phyloP scores from a whole-genome alignment of 176 grass and related monocot species.

The Areca catechu region DNA sequence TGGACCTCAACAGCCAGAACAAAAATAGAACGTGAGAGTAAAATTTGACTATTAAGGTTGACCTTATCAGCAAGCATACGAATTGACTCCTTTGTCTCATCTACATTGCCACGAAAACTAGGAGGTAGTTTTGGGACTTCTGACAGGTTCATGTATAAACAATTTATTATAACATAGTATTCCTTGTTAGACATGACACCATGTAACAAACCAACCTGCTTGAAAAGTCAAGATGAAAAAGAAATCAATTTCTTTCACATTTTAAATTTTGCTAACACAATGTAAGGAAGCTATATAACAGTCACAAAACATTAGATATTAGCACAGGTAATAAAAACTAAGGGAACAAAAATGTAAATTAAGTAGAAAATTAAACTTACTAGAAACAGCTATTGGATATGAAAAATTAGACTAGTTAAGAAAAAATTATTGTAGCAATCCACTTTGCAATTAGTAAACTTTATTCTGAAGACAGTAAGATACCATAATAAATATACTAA shows the following conservation, averaged over 20 bases:
- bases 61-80: conserved; percentile 92
- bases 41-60: conserved; percentile 66
- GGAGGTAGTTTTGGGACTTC: conserved; percentile 82
- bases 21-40: conserved; percentile 62
- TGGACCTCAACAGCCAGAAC: conserved; percentile 73
- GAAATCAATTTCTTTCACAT: not conserved
- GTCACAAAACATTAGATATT: too few species aligned
- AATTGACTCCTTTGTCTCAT: conserved; percentile 78
- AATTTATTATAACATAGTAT: conserved; percentile 81
- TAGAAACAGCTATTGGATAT: too few species aligned
- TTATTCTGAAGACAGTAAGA: too few species aligned
- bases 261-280: too few species aligned
- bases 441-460: too few species aligned
- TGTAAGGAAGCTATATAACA: too few species aligned
- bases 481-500: too few species aligned
- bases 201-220: conserved; percentile 80
- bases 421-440: too few species aligned
- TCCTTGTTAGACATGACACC: conserved; percentile 93
- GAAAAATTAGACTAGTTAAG: too few species aligned
- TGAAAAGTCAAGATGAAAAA: conserved; percentile 5
- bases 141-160: conserved; percentile 75
- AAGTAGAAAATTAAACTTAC: too few species aligned
- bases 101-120: conserved; percentile 74
- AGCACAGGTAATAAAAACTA: too few species aligned
- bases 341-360: too few species aligned